Base-by-base conservation (phyloP, 306 rosid species). In the Trifolium dubium region DNA sequence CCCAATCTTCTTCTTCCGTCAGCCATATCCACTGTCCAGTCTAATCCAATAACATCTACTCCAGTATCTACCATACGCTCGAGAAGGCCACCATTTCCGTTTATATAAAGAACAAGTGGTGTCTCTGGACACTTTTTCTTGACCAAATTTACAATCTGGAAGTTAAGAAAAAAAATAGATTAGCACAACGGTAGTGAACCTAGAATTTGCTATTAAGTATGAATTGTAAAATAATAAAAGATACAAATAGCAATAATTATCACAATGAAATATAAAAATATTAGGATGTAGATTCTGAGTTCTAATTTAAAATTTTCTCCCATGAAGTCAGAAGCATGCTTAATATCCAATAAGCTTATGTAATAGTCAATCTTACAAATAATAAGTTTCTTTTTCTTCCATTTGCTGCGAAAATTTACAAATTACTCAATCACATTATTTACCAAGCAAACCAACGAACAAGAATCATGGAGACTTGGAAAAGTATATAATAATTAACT, bases 11-110 rank as follows among this genome's bases (percentile, higher is more conserved):
- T 86, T 81, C 95, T 91, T 77, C 97, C 97, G 61, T 94, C 98
- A 50, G 88, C 96, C 92, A 94, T 94, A 87, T 94, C 98, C 40
- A 94, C 92, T 0, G 97, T 94, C 98, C 98, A 91, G 81, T 94
- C 98, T 58, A 94, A 85, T 63, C 98, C 98, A 73, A 94, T 88
- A 64, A 94, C 97, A 72, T 94, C 97, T 32, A 89, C 98, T 29
- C 92, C 97, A 23, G 86, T 86, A 43, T 88, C 96, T 78, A 87
- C 85, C 96, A 94, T 92, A 29, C 92, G 96, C 86, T 91, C 98
- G 8, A 94, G 98, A 77, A 91, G 88, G 47, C 98, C 98, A 15
- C 98, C 98, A 51, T 94, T 91, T 80, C 98, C 98, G 61, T 91
- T 94, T 65, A 94, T 94, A 85, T 94, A 94, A 14, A 94, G 89